Conservation (phyloP, 305 asterid species). For the Rubia balearica region DNA sequence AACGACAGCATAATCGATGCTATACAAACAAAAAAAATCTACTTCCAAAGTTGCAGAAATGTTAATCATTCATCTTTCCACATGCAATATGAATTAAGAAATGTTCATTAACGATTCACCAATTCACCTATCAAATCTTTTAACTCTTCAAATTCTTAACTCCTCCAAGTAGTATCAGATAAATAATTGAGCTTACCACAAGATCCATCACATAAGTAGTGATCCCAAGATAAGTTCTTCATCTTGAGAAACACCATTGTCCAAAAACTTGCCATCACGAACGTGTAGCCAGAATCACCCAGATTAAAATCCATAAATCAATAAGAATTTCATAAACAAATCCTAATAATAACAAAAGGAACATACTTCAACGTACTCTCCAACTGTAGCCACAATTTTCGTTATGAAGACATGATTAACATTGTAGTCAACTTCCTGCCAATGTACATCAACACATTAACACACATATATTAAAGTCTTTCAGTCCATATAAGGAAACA, state of each 20-base stretch:
- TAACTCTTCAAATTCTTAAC: no score
- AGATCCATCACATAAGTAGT: conserved; percentile 74
- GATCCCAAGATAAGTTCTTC: conserved; percentile 89
- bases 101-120: no score
- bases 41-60: no score
- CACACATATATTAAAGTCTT: background rate
- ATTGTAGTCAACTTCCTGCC: conserved; percentile 63
- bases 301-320: background rate
- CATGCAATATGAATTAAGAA: no score
- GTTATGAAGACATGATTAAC: conserved; percentile 69
- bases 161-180: background rate
- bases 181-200: conserved; percentile 37
- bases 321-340: background rate
- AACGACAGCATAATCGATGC: no score
- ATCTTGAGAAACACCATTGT: conserved; percentile 66
- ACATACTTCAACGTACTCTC: conserved; percentile 72
- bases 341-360: background rate
- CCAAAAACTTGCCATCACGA: conserved; percentile 60
- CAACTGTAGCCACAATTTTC: conserved; percentile 83
- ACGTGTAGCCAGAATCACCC: conserved; percentile 37
- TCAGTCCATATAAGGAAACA: background rate
- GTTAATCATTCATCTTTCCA: no score
- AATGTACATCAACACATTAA: conserved; percentile 13
- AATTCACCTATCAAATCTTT: no score
- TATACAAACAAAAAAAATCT: no score